These are phyloP conservation scores for Xerocomellus amylosporus DNA, from an alignment of 768 basidiomycete species.

Conservation along the genomic window DNA sequence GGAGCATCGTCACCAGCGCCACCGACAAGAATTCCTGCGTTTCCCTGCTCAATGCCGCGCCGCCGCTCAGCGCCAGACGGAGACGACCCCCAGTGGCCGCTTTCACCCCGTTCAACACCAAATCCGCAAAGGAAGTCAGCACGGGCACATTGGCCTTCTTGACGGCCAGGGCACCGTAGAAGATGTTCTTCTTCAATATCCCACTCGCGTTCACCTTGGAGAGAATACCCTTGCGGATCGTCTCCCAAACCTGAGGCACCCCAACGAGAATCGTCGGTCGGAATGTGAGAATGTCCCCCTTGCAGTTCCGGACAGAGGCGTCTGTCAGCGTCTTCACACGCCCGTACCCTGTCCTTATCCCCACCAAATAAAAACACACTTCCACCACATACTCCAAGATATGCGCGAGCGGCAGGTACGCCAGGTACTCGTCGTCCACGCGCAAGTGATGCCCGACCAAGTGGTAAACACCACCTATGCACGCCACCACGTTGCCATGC, in stretches of 20 bases:
- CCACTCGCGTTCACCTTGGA: conserved; percentile 73
- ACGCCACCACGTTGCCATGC: conserved; percentile 82
- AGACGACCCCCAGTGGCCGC: conserved; percentile 87
- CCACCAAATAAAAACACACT: conserved; percentile 66
- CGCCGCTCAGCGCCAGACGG: conserved; percentile 77
- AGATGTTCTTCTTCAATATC: conserved; percentile 65
- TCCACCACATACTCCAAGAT: conserved; percentile 97
- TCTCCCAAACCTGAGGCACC: conserved; percentile 97
- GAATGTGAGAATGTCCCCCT: conserved; percentile 84
- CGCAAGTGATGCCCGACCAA: conserved; percentile 59
- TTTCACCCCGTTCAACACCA: conserved; percentile 74
- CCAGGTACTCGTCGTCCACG: conserved; percentile 53
- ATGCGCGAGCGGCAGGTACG: conserved; percentile 92
- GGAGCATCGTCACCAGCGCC: conserved; percentile 78
- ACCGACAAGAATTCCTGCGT: conserved; percentile 89
- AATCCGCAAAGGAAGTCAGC: conserved; percentile 67
- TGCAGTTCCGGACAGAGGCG: conserved; percentile 81
- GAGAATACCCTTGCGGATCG: conserved; percentile 92
- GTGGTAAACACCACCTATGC: conserved; percentile 75
- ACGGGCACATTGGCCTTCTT: conserved; percentile 73
- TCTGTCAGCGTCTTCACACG: conserved; percentile 96
- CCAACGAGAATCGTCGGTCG: conserved; percentile 89
- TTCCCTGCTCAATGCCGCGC: conserved; percentile 78
- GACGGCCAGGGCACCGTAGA: conserved; percentile 71
- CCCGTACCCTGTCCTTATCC: conserved; percentile 85